Evolutionary conservation across 108 stramenopile genomes (phyloP), one percentile per base, ranked within the genome.

Genomic region (Pseudonitzschia delicatissima): DNA sequence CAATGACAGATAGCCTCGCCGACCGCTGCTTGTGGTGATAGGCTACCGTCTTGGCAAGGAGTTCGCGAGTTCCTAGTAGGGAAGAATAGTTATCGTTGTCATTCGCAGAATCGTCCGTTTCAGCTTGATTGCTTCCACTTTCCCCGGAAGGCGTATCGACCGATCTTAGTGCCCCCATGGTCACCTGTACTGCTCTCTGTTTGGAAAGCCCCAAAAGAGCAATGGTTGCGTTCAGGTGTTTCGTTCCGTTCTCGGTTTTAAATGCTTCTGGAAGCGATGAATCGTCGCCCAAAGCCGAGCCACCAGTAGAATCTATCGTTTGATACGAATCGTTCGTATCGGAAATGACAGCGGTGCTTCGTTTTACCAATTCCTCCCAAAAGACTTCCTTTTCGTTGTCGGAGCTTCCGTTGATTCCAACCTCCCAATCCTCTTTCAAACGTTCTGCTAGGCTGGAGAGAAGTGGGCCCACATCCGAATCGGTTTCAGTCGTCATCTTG

Each of bases 121-220:
- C 60, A 27, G 13, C 31, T 55, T 33, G 5, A 29, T 55, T 31
- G 31, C 31, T 33, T 15, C 27, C 0, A 29, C 3, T 15, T 39
- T 6, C 37, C 5, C 5, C 57, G n/a, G 29, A 31, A 21, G 25
- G 0, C 23, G 32, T 40, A 18, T 57, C 40, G 23, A 58, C 49
- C 37, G 40, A 48, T 25, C 73, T 37, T 33, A 87, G 58, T 3
- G 82, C 57, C 25, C 74, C 68, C 69, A 83, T 61, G 7, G 85
- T 87, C 40, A 83, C 62, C 50, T 83, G 60, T 8, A 82, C 66
- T 9, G 77, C 83, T 31, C 72, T 12, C 31, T 67, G 67, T 27
- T 55, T 11, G 1, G 71, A 50, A 4, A 87, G 45, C 15, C 69
- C 72, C 47, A 84, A 57, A 9, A 81, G 50, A 6, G 82, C 73